phyloP scores from a whole-genome alignment of 2,329 filamentous ascomycete species.

The Pezicula radicicola region DNA sequence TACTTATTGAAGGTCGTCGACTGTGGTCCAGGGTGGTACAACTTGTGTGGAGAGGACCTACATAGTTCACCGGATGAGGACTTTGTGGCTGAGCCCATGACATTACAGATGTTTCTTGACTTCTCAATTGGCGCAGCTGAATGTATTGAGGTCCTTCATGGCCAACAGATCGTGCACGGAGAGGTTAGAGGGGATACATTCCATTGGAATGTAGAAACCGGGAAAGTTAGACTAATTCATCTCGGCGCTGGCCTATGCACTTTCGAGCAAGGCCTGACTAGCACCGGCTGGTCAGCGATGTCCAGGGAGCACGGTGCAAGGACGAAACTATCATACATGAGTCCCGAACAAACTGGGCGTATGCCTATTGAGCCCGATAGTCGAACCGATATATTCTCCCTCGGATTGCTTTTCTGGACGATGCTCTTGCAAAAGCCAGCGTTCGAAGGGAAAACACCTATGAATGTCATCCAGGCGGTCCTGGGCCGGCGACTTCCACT shows the following conservation, averaged over 20 bases:
- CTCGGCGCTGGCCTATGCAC: constrained; percentile 84
- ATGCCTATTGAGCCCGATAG: constrained; percentile 90
- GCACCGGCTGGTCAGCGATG: constrained; percentile 80
- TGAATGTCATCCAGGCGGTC: constrained; percentile 91
- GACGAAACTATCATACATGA: constrained; percentile 87
- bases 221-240: constrained; percentile 73
- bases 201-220: constrained; percentile 72
- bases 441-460: constrained; percentile 74
- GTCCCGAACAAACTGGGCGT: constrained; percentile 90
- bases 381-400: constrained; percentile 88
- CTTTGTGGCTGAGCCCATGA: constrained; percentile 56
- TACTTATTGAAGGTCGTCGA: constrained; percentile 68
- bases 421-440: constrained; percentile 76
- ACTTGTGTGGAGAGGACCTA: constrained; percentile 44
- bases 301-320: constrained; percentile 83
- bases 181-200: constrained; percentile 90
- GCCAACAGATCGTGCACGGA: constrained; percentile 81
- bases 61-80: constrained; percentile 29
- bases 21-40: constrained; percentile 74
- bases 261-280: constrained; percentile 85
- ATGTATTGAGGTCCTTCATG: constrained; percentile 83
- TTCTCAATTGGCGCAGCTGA: constrained; percentile 87
- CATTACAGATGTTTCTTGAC: constrained; percentile 76
- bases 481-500: constrained; percentile 74
- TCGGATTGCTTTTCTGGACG: constrained; percentile 87